Base-by-base conservation (phyloP, 1,284 basidiomycete species). In the Sporisorium exsertum region DNA sequence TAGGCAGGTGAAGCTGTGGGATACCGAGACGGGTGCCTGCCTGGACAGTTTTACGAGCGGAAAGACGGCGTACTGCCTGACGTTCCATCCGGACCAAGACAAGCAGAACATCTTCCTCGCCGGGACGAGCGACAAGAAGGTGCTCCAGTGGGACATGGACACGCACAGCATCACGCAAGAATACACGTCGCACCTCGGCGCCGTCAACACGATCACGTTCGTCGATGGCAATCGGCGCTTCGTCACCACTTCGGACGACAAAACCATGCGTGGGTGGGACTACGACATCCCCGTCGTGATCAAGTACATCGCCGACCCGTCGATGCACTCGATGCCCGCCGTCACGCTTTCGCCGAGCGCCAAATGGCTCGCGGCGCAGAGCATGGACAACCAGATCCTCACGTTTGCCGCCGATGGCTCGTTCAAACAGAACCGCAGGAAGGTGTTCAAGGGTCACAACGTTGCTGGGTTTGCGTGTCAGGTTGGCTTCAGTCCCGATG, bases 321-420 rank as follows among this genome's bases (percentile, higher is more conserved):
- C 94, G 84, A 99, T 99, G 97, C 95, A 99, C 87, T 97, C 94
- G 37, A 98, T 99, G 95, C 97, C 97, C 13, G 93, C 96, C 18
- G 95, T 98, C 42, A 94, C 94, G 10, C 87, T 95, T 33, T 94
- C 97, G 86, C 97, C 97, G 12, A 94, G 91, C 65, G 93, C 92
- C 84, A 97, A 97, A 88, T 98, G 95, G 88, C 92, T 99, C 75
- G 95, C 95, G 18, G 94, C 93, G 18, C 97, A 99, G 86, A 97
- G 94, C 26, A 90, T 99, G 75, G 97, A 99, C 87, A 99, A 99
- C 86, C 95, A 98, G 86, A 95, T 99, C 83, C 89, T 97, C 26
- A 91, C 99, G 60, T 99, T 97, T 86, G 94, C 93, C 82, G 93
- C 96, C 20, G 96, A 99, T 85, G 87, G 87, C 5, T 20, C 18